Evolutionary conservation across 257 asterid species (phyloP).

Genomic region (Lycium barbarum): DNA sequence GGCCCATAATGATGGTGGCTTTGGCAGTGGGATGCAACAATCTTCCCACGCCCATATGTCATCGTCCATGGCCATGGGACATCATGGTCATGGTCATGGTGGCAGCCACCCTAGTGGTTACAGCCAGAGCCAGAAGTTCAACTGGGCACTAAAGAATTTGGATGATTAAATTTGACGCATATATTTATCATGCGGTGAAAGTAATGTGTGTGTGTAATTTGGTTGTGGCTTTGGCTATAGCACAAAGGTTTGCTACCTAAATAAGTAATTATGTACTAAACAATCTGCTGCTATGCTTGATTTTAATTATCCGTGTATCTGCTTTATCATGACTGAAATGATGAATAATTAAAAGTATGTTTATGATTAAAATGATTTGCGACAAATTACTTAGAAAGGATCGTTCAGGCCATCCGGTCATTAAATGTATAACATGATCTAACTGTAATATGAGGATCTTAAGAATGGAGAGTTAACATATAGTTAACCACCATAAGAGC

Average conservation of each 20-base stretch:
- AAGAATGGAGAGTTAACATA: background rate
- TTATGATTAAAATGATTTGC: background rate
- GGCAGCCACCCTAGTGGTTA: background rate
- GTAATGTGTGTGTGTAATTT: background rate
- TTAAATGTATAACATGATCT: background rate
- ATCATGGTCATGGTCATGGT: background rate
- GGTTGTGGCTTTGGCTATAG: background rate
- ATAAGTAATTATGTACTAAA: background rate
- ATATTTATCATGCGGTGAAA: background rate
- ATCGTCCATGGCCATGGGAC: background rate
- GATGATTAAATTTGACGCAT: constrained; percentile 31
- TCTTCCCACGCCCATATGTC: constrained; percentile 16
- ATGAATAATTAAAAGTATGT: background rate
- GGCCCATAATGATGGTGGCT: constrained; percentile 6
- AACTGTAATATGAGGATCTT: background rate
- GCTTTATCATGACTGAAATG: constrained; percentile 9
- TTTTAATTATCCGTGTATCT: background rate
- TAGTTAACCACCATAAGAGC: background rate
- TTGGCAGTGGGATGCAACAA: constrained; percentile 16
- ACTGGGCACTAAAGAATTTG: constrained; percentile 35
- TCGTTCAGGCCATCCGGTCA: background rate
- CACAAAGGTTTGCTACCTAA: background rate
- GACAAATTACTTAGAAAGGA: background rate
- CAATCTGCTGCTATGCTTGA: background rate
- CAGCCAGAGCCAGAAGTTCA: constrained; percentile 15